Percentiles rank a stretch among this genome's conserved stretches.
These are phyloP conservation scores for Ascochyta fabae DNA, from an alignment of 2,329 filamentous ascomycete genomes.

Conservation along the genomic window DNA sequence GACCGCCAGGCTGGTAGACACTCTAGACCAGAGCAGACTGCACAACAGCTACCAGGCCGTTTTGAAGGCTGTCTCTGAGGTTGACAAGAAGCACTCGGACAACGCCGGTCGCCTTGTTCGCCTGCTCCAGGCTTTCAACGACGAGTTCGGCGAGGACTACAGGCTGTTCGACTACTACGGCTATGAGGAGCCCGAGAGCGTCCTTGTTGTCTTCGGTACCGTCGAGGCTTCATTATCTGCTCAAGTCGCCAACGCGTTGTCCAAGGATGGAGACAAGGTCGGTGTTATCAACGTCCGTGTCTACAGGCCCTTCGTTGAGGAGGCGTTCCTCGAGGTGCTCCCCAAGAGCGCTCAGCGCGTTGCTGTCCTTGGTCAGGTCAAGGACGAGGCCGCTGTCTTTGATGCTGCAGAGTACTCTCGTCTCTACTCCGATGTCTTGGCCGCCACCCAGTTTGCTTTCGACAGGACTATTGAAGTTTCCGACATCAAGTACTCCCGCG, in stretches of 20 bases:
- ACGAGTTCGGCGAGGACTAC: slow-evolving; percentile 92
- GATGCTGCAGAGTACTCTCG: slow-evolving; percentile 82
- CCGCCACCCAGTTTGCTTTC: slow-evolving; percentile 74
- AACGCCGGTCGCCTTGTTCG: slow-evolving; percentile 74
- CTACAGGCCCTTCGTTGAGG: slow-evolving; percentile 94
- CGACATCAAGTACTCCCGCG: slow-evolving; percentile 89
- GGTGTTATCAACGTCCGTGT: slow-evolving; percentile 91
- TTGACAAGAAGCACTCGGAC: slow-evolving; percentile 73
- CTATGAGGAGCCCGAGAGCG: slow-evolving; percentile 77
- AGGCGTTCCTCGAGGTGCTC: slow-evolving; percentile 84
- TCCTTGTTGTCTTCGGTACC: slow-evolving; percentile 91
- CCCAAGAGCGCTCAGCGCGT: slow-evolving; percentile 77
- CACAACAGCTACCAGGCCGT: slow-evolving; percentile 73
- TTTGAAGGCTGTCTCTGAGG: slow-evolving; percentile 64
- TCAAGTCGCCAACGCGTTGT: slow-evolving; percentile 77
- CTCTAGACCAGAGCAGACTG: slow-evolving; percentile 74
- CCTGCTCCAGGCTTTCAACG: slow-evolving; percentile 78
- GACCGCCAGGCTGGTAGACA: slow-evolving; percentile 81
- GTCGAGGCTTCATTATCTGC: slow-evolving; percentile 85
- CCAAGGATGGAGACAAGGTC: slow-evolving; percentile 75
- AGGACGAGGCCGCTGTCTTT: slow-evolving; percentile 71
- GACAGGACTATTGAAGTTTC: slow-evolving; percentile 68
- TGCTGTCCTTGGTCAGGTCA: slow-evolving; percentile 88
- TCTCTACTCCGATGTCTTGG: slow-evolving; percentile 89
- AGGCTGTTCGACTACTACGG: slow-evolving; percentile 93